Conservation (phyloP, 352 stramenopile genomes). For the Pythium phragmiticola region DNA sequence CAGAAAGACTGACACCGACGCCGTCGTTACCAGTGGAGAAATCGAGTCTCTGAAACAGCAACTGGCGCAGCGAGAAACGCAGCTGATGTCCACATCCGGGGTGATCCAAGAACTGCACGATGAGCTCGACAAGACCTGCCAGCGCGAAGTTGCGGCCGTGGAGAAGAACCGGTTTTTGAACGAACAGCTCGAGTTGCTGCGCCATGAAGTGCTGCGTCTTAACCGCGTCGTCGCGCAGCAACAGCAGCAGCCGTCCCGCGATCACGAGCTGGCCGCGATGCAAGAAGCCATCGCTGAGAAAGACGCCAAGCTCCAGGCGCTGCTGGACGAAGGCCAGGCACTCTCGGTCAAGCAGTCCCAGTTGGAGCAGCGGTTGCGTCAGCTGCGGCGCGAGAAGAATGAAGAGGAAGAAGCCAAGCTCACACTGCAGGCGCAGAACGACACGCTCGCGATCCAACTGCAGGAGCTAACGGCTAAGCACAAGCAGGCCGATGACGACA, state of each 20-base stretch:
- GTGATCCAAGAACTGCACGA: slow-evolving; percentile 73
- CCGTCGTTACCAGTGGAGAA: background rate
- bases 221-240: slow-evolving; percentile 42
- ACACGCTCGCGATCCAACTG: slow-evolving; percentile 44
- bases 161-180: slow-evolving; percentile 59
- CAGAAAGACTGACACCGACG: background rate
- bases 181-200: slow-evolving; percentile 66
- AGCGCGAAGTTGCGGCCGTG: slow-evolving; percentile 59
- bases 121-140: slow-evolving; percentile 72
- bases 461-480: slow-evolving; percentile 47
- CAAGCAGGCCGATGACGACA: slow-evolving; percentile 53
- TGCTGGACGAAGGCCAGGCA: slow-evolving; percentile 74
- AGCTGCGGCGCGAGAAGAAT: slow-evolving; percentile 77
- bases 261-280: slow-evolving; percentile 50
- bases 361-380: slow-evolving; percentile 62
- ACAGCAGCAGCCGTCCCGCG: slow-evolving; percentile 26
- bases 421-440: slow-evolving; percentile 52
- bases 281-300: slow-evolving; percentile 71
- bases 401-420: slow-evolving; percentile 62
- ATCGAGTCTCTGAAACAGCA: slow-evolving; percentile 33
- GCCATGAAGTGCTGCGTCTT: slow-evolving; percentile 55
- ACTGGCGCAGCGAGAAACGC: slow-evolving; percentile 54
- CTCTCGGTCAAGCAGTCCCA: slow-evolving; percentile 79
- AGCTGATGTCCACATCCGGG: slow-evolving; percentile 60
- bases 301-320: slow-evolving; percentile 60